These are phyloP conservation scores for Fraxinus latifolia DNA, from an alignment of 305 asterid species.

Conservation along the genomic window DNA sequence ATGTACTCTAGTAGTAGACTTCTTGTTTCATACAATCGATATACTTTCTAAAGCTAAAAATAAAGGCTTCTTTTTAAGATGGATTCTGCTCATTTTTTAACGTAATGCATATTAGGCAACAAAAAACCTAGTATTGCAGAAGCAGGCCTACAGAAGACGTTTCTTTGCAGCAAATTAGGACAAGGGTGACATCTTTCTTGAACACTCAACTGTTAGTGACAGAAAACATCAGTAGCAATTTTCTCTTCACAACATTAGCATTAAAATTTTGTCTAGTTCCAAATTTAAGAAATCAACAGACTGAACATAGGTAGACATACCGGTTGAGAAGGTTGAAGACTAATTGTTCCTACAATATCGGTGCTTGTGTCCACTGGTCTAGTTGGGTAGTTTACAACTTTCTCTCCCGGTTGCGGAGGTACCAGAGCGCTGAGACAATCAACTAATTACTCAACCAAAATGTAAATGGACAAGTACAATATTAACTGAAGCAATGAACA, in stretches of 20 bases:
- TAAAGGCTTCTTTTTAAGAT: not conserved
- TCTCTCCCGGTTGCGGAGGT: slow-evolving; percentile 89
- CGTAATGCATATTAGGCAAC: not conserved
- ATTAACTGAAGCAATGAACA: slow-evolving; percentile 2
- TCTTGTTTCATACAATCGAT: slow-evolving; percentile 13
- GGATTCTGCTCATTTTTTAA: not conserved
- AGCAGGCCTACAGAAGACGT: not conserved
- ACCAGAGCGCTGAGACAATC: slow-evolving; percentile 61
- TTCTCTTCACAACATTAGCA: slow-evolving; percentile 8
- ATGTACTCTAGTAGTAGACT: slow-evolving; percentile 10
- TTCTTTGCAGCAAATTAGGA: not conserved
- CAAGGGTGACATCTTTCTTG: not conserved
- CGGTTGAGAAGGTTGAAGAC: slow-evolving; percentile 90
- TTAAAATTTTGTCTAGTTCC: slow-evolving; percentile 6
- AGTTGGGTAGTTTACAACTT: slow-evolving; percentile 80
- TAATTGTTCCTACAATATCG: slow-evolving; percentile 92
- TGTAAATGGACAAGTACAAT: slow-evolving; percentile 7
- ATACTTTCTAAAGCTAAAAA: not conserved
- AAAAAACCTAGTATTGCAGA: slow-evolving; percentile 15
- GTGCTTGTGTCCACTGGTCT: slow-evolving; percentile 91
- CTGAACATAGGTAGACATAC: slow-evolving; percentile 38
- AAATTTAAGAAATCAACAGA: slow-evolving; percentile 11
- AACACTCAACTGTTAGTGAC: slow-evolving; percentile 16
- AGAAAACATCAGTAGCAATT: slow-evolving; percentile 19
- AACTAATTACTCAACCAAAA: slow-evolving; percentile 20